A percentile compares a stretch with the other conserved stretches of the same genome.
phyloP scores from a whole-genome alignment of 305 asterid genomes.

The Striga hermonthica region DNA sequence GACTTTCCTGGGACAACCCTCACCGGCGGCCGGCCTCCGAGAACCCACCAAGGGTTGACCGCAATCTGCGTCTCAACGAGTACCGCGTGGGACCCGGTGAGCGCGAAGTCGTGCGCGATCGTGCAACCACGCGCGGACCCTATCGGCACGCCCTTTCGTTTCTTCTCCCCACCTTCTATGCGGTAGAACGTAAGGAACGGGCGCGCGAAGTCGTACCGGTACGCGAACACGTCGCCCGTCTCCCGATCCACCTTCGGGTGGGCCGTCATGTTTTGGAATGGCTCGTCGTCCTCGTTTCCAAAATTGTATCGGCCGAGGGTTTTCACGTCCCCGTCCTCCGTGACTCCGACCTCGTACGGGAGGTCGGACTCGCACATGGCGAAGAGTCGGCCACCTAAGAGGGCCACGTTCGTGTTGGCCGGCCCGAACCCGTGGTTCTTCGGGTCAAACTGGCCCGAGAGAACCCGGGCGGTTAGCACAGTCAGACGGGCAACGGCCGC shows the following conservation, averaged over 20 bases:
- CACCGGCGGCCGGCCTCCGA: neutral
- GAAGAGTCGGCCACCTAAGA: conserved; percentile 37
- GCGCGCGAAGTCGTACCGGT: neutral
- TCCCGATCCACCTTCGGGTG: conserved; percentile 33
- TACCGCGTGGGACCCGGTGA: neutral
- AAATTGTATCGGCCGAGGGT: conserved; percentile 50
- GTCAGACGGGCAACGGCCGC: conserved; percentile 30
- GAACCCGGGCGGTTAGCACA: conserved; percentile 25
- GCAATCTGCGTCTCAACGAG: neutral
- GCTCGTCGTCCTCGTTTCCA: neutral
- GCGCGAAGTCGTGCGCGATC: neutral
- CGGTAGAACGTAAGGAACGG: neutral
- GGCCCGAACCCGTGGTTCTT: conserved; percentile 36
- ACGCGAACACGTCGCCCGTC: conserved; percentile 11
- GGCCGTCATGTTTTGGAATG: conserved; percentile 42
- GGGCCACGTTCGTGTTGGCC: conserved; percentile 51
- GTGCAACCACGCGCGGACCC: conserved; percentile 22
- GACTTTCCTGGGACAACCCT: neutral
- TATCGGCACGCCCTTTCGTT: conserved; percentile 39
- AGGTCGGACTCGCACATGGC: conserved; percentile 51
- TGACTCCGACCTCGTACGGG: conserved; percentile 41
- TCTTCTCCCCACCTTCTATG: conserved; percentile 7
- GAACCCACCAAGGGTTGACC: neutral
- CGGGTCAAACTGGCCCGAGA: conserved; percentile 10
- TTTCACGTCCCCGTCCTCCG: conserved; percentile 38